Evolutionary conservation across 306 rosid genomes (phyloP), one percentile per base, ranked within the genome.

Genomic region (Citrullus amarus): DNA sequence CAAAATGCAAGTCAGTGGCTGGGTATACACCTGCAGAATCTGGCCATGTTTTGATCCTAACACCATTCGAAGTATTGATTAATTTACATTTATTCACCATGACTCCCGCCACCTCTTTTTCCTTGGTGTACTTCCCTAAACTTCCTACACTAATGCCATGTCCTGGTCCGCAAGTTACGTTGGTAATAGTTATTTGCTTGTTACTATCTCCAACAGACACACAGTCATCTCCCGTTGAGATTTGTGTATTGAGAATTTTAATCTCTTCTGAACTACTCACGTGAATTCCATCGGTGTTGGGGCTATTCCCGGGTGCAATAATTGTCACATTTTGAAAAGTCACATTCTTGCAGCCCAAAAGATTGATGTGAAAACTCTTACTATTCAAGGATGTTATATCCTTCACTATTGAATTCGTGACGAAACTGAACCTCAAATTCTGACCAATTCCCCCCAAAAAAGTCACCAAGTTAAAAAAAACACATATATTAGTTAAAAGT

Each of bases 1-100:
- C 63, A 58, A 58, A 58, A 58, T 58, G 63, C 16, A 58, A 9
- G 34, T 58, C 34, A 25, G 63, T 8, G 61, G 61, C 61, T 89
- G 74, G 82, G 90, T 2, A 85, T 70, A n/a, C 38, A 10, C 62
- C 6, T 1, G 63, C 76, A 13, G 79, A 22, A 55, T 46, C 71
- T 2, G 89, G 87, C 88, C 87, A 89, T n/a, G 89, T 84, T 65
- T 89, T 89, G 77, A 89, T 79, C 76, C 93, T 81, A 8, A 87
- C 76, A 6, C 93, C 93, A 59, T 84, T 87, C 1, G 1, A 0
- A 13, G 89, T 87, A 16, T 61, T 22, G 4, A 11, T 79, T 14
- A 80, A 3, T 12, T 87, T 61, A 12, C 39, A 61, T 61, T 0
- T 3, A 4, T 2, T 58, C 28, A 58, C 63, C 3, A 8, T 20